Evolutionary conservation across 2,329 filamentous ascomycete genomes (phyloP).

Genomic region (Penicillium crustosum): DNA sequence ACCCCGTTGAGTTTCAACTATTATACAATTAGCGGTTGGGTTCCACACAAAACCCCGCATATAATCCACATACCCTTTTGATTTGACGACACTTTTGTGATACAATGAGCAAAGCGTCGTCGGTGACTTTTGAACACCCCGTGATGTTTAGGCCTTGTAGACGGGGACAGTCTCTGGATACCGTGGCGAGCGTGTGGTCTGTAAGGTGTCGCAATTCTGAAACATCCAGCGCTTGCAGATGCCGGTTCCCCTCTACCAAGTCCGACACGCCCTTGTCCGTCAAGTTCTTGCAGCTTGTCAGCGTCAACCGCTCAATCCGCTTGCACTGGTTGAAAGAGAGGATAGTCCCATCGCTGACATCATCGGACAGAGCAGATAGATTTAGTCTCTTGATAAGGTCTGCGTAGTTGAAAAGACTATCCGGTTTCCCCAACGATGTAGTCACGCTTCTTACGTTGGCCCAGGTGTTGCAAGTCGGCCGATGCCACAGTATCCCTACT

Average conservation of each 20-base stretch:
- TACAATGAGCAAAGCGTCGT: constrained; percentile 77
- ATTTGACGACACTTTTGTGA: constrained; percentile 81
- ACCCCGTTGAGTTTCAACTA: constrained; percentile 95
- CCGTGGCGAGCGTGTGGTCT: constrained; percentile 71
- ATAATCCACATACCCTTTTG: constrained; percentile 67
- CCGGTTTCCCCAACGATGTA: constrained; percentile 66
- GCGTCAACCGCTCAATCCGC: constrained; percentile 84
- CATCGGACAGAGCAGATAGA: constrained; percentile 71
- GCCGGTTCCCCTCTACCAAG: constrained; percentile 74
- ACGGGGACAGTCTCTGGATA: constrained; percentile 78
- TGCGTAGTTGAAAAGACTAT: constrained; percentile 85
- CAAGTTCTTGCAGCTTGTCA: constrained; percentile 83
- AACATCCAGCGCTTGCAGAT: constrained; percentile 85
- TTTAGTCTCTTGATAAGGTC: constrained; percentile 92
- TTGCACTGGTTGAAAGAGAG: constrained; percentile 80
- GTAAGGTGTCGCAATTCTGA: constrained; percentile 79
- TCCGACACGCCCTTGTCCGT: constrained; percentile 80
- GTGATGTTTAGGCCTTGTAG: constrained; percentile 94
- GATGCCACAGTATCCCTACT: constrained; percentile 91
- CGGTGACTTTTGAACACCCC: constrained; percentile 77
- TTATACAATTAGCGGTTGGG: background rate
- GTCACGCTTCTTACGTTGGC: constrained; percentile 77
- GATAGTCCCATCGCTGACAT: constrained; percentile 87
- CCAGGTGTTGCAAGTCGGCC: constrained; percentile 88
- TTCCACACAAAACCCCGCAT: background rate